Base-by-base conservation (phyloP, 116 monocot species). In the Posidonia oceanica region DNA sequence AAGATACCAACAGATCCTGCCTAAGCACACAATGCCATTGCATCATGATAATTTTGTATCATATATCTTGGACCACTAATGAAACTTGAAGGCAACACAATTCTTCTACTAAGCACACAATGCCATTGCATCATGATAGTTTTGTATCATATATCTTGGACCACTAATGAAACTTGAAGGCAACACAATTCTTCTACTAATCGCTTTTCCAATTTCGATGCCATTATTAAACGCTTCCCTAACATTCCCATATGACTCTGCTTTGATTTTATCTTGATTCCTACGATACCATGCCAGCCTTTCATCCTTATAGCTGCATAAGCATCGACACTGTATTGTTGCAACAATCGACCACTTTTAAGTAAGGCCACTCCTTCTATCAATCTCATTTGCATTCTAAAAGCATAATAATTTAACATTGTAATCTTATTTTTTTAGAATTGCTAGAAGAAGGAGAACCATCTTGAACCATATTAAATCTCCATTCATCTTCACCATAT, bases 271-370 rank as follows among this genome's bases (percentile, higher is more conserved):
- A 15, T 64, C 20, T 64, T 64, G 36, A 64, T 64, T 38, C 12
- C 39, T 39, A n/a, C 39, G 0, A 64, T 13, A 38, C 29, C 29
- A 29, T 29, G 29, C 29, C 1, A 29, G 29, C 29, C 29, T 29
- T 29, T 29, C 29, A 29, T 4, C 36, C 29, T 13, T 17, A 36
- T 17, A 38, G 39, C 0, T 3, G 36, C 38, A 64, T 64, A 1
- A 38, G 64, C 38, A 64, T 64, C 64, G 12, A 64, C 64, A 13
- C 2, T 39, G 39, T 64, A 64, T 39, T 64, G 64, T 38, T 64
- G 64, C 14, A 64, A 60, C 10, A 61, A 14, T 23, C 61, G 7
- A 23, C 61, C 23, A 36, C 61, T 14, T 13, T 36, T 8, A 1
- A 29, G 12, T 61, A 61, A 2, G 21, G 23, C 22, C 20, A 3